Evolutionary conservation across 352 stramenopile species (phyloP).

Genomic region (Phytophthora foliorum): DNA sequence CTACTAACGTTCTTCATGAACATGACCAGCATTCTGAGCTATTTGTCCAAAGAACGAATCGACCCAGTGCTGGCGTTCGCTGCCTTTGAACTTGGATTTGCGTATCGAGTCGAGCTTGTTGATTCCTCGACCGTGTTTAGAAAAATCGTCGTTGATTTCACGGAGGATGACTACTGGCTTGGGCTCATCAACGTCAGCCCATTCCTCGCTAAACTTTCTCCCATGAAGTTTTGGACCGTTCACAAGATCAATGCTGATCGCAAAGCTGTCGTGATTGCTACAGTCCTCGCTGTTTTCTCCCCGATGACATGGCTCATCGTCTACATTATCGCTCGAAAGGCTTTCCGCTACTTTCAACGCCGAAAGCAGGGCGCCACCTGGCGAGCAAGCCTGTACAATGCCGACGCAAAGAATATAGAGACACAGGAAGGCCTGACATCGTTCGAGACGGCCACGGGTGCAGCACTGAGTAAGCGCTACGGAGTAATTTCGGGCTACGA

Average conservation of each 20-base stretch:
- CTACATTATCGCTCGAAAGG: constrained; percentile 40
- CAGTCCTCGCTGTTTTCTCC: constrained; percentile 32
- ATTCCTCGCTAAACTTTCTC: constrained; percentile 20
- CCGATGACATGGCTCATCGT: constrained; percentile 22
- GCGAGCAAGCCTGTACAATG: neutral
- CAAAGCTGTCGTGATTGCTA: constrained; percentile 21
- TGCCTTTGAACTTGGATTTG: constrained; percentile 32
- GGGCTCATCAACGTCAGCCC: constrained; percentile 22
- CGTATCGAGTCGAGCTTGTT: constrained; percentile 26
- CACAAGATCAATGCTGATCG: constrained; percentile 20
- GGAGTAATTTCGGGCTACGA: constrained; percentile 50
- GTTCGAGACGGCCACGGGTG: constrained; percentile 34
- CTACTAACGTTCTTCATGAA: constrained; percentile 46
- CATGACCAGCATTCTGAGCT: constrained; percentile 31
- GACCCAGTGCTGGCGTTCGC: constrained; percentile 38
- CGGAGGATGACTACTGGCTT: constrained; percentile 18
- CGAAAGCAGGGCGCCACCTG: neutral
- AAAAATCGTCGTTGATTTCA: constrained; percentile 29
- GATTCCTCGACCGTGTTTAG: constrained; percentile 13
- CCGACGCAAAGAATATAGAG: neutral
- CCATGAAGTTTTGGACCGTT: constrained; percentile 33
- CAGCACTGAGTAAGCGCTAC: constrained; percentile 32
- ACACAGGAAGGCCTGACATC: constrained; percentile 17
- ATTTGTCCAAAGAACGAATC: constrained; percentile 37
- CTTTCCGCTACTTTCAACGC: constrained; percentile 18